Evolutionary conservation across 1,139 yeast species (phyloP).

Genomic region (Pichia sp.): DNA sequence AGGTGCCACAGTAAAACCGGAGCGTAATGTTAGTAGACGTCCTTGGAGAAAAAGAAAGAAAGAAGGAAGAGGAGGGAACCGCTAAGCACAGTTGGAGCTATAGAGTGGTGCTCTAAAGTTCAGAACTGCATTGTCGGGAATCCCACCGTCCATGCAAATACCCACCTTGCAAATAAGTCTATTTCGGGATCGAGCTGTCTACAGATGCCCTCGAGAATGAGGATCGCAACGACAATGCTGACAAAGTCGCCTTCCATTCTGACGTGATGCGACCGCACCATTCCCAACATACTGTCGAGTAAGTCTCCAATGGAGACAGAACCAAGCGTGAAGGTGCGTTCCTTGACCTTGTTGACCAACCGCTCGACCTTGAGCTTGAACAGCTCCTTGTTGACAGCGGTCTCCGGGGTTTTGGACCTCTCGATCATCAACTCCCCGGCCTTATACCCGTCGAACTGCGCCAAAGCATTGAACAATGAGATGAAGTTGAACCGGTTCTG

Average conservation of each 20-base stretch:
- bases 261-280: conserved; percentile 94
- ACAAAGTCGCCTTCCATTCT: conserved; percentile 97
- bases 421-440: conserved; percentile 97
- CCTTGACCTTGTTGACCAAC: conserved; percentile 73
- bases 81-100: no score
- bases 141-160: conserved; percentile 59
- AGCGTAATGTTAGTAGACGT: conserved; percentile 18
- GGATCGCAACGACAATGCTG: conserved; percentile 86
- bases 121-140: conserved; percentile 40
- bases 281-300: conserved; percentile 75
- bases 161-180: conserved; percentile 92
- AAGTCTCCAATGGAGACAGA: conserved; percentile 89
- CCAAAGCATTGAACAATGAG: conserved; percentile 81
- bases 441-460: conserved; percentile 87
- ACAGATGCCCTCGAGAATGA: conserved; percentile 90
- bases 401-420: conserved; percentile 89
- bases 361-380: conserved; percentile 85
- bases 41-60: not conserved
- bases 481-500: conserved; percentile 77
- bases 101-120: not conserved
- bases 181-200: conserved; percentile 87
- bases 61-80: not conserved
- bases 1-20: not conserved
- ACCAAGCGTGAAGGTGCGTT: conserved; percentile 88
- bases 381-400: conserved; percentile 76